phyloP scores from a whole-genome alignment of 148 eudicot genomes.

The Silene uniflora region DNA sequence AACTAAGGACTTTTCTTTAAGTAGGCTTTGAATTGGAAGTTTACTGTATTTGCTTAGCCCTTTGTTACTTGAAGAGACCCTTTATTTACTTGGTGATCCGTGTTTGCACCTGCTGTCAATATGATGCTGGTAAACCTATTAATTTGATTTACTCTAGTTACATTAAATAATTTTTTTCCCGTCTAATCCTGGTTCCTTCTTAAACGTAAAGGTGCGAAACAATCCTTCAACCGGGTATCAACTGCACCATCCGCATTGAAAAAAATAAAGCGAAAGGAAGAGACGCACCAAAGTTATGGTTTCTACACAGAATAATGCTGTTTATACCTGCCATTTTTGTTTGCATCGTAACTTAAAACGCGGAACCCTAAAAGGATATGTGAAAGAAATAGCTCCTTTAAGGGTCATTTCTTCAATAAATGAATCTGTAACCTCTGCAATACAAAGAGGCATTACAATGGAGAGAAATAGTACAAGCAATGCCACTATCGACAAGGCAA shows the following conservation, averaged over 20 bases:
- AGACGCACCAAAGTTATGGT: conserved; percentile 32
- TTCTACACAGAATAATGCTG: conserved; percentile 47
- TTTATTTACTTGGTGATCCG: no score
- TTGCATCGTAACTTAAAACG: conserved; percentile 57
- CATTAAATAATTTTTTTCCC: background rate
- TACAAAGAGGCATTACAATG: conserved; percentile 1
- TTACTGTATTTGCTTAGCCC: no score
- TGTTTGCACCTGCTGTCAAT: background rate
- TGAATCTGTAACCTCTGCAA: conserved; percentile 12
- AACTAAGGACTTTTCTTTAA: no score
- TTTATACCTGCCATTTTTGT: conserved; percentile 76
- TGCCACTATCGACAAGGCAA: background rate
- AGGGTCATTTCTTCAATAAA: conserved; percentile 27
- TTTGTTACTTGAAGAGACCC: no score
- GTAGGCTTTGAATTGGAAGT: no score
- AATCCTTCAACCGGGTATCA: conserved; percentile 71
- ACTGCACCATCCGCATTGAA: conserved; percentile 76
- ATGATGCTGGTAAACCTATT: background rate
- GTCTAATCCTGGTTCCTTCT: background rate
- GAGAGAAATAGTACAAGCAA: conserved; percentile 17
- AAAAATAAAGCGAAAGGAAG: conserved; percentile 41
- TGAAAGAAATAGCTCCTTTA: conserved; percentile 52
- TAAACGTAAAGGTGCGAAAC: conserved; percentile 65
- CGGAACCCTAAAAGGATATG: conserved; percentile 71
- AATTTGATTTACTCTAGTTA: background rate